phyloP scores from a whole-genome alignment of 2,329 filamentous ascomycete species.

The Didymosphaeria variabile region DNA sequence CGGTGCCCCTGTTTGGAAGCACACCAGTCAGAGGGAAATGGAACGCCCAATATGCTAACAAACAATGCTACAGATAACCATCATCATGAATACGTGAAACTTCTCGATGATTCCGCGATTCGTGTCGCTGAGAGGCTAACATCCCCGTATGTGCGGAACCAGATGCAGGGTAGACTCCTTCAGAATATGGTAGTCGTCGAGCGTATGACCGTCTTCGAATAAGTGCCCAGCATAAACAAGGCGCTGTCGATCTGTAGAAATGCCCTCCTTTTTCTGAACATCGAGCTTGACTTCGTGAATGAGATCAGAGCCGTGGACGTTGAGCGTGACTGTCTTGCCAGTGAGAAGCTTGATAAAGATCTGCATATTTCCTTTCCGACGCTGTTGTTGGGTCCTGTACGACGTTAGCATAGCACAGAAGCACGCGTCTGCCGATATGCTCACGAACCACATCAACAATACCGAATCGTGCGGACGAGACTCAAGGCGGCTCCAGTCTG shows the following conservation, averaged over 20 bases:
- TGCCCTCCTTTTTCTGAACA: not conserved
- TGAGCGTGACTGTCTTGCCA: not conserved
- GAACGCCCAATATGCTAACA: too few species aligned
- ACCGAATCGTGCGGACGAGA: not conserved
- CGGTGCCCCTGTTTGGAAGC: too few species aligned
- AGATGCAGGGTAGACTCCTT: not conserved
- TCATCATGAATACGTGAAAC: not conserved
- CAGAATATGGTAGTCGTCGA: not conserved
- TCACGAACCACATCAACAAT: not conserved
- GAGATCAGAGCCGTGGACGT: not conserved
- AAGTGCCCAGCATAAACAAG: not conserved
- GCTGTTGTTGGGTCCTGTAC: not conserved
- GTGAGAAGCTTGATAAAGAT: not conserved
- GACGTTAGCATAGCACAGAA: not conserved
- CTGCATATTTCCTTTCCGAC: not conserved
- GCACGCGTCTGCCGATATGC: too few species aligned
- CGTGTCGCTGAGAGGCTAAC: not conserved
- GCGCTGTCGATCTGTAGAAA: not conserved
- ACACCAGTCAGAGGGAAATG: too few species aligned
- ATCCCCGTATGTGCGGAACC: not conserved
- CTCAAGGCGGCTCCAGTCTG: not conserved
- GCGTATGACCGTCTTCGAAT: not conserved
- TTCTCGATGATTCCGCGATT: not conserved
- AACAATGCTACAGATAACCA: not conserved
- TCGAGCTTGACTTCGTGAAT: not conserved